phyloP scores from a whole-genome alignment of 2,329 filamentous ascomycete species.

The Arachnomyces sp. region DNA sequence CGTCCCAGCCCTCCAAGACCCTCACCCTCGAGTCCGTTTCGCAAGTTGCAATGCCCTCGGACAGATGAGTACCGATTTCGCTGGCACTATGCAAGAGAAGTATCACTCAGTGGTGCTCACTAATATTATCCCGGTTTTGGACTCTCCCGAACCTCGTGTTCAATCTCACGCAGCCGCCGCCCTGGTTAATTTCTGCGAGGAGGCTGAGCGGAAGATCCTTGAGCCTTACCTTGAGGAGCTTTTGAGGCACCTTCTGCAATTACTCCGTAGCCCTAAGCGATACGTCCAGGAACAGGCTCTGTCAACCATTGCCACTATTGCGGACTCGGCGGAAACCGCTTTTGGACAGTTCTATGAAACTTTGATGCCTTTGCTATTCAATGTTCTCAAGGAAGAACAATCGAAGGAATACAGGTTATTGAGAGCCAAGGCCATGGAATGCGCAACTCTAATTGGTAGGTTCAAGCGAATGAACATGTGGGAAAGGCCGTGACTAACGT shows the following conservation, averaged over 20 bases:
- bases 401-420: constrained; percentile 88
- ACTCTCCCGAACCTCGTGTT: constrained; percentile 83
- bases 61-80: constrained; percentile 99
- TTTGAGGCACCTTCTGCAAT: constrained; percentile 72
- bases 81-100: constrained; percentile 93
- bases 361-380: constrained; percentile 89
- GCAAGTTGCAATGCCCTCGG: constrained; percentile 97
- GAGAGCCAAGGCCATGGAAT: constrained; percentile 97
- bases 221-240: constrained; percentile 90
- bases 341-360: constrained; percentile 94
- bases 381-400: constrained; percentile 78
- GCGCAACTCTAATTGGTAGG: constrained; percentile 72
- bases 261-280: constrained; percentile 84
- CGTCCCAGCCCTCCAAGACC: constrained; percentile 80
- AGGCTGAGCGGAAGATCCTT: constrained; percentile 83
- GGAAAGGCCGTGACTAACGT: neutral
- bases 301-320: constrained; percentile 95
- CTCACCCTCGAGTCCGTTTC: constrained; percentile 90
- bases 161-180: constrained; percentile 97
- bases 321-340: constrained; percentile 92
- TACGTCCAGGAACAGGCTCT: constrained; percentile 97
- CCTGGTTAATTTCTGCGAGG: constrained; percentile 97
- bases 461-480: constrained; percentile 1
- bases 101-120: constrained; percentile 82
- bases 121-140: constrained; percentile 84